Evolutionary conservation across 2,329 filamentous ascomycete species (phyloP).

Genomic region (Penicillium sp.): DNA sequence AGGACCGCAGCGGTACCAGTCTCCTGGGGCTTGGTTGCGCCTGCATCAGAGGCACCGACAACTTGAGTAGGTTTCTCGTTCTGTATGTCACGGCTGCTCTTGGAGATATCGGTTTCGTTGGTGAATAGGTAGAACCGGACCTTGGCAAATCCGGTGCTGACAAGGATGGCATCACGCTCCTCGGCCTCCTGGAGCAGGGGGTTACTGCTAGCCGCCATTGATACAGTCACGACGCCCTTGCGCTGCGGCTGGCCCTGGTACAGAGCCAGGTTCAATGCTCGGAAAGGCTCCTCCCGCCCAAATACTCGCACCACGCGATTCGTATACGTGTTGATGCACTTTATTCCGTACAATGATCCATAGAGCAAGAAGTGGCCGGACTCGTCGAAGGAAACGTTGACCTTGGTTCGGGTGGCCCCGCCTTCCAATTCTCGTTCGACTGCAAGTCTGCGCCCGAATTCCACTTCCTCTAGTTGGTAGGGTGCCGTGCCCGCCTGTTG

Average conservation of each 20-base stretch:
- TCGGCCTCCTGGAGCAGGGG: constrained; percentile 92
- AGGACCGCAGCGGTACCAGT: constrained; percentile 80
- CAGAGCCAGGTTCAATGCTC: constrained; percentile 79
- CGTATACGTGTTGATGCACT: constrained; percentile 94
- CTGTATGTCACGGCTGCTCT: constrained; percentile 85
- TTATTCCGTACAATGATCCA: constrained; percentile 88
- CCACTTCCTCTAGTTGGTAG: constrained; percentile 83
- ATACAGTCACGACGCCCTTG: constrained; percentile 89
- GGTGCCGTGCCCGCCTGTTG: constrained; percentile 88
- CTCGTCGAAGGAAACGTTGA: constrained; percentile 94
- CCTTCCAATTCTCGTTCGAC: constrained; percentile 86
- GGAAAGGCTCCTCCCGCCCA: constrained; percentile 85
- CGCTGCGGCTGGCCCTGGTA: constrained; percentile 97
- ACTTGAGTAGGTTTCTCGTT: constrained; percentile 86
- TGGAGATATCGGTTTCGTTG: constrained; percentile 82
- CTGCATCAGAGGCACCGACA: constrained; percentile 53
- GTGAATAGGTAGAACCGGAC: constrained; percentile 98
- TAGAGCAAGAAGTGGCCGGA: constrained; percentile 95
- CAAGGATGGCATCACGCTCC: constrained; percentile 84
- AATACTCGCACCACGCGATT: constrained; percentile 91
- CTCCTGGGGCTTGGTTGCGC: constrained; percentile 68
- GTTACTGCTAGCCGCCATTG: constrained; percentile 95
- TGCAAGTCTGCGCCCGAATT: constrained; percentile 87
- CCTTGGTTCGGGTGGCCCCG: constrained; percentile 68
- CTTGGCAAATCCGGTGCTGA: constrained; percentile 83